These are phyloP conservation scores for Luvunga scandens DNA, from an alignment of 345 rosid genomes.

Conservation along the genomic window DNA sequence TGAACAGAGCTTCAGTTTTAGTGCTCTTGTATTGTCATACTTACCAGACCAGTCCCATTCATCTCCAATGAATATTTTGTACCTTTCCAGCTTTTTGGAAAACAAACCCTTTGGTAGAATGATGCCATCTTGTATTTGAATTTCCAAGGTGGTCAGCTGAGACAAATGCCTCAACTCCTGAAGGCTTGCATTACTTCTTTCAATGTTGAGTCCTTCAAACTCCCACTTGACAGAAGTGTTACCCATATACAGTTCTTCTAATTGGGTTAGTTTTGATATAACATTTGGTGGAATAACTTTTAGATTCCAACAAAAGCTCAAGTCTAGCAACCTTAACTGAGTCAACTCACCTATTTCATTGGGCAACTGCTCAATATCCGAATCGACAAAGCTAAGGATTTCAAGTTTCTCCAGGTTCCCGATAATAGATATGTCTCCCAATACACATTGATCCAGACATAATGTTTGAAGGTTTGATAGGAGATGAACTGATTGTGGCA, in stretches of 20 bases:
- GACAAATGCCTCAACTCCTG: constrained; percentile 7
- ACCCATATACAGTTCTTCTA: constrained; percentile 28
- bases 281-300: constrained; percentile 10
- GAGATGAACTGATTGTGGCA: constrained; percentile 13
- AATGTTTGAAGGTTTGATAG: constrained; percentile 16
- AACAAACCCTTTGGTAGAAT: not conserved
- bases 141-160: constrained; percentile 1
- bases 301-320: constrained; percentile 2
- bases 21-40: not conserved
- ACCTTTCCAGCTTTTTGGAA: not conserved
- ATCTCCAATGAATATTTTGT: constrained; percentile 19
- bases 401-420: constrained; percentile 16
- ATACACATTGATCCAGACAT: constrained; percentile 6
- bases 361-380: constrained; percentile 18
- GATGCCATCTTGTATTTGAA: not conserved
- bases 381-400: constrained; percentile 10
- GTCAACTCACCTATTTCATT: constrained; percentile 17
- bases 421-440: not conserved
- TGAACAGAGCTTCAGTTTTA: constrained; percentile 13
- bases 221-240: constrained; percentile 24
- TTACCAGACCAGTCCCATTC: not conserved
- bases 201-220: not conserved
- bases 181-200: constrained; percentile 16
- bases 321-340: constrained; percentile 5
- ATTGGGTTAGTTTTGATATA: constrained; percentile 2